phyloP scores from a whole-genome alignment of 2,329 filamentous ascomycete genomes.

The Phymatotrichopsis omnivora region DNA sequence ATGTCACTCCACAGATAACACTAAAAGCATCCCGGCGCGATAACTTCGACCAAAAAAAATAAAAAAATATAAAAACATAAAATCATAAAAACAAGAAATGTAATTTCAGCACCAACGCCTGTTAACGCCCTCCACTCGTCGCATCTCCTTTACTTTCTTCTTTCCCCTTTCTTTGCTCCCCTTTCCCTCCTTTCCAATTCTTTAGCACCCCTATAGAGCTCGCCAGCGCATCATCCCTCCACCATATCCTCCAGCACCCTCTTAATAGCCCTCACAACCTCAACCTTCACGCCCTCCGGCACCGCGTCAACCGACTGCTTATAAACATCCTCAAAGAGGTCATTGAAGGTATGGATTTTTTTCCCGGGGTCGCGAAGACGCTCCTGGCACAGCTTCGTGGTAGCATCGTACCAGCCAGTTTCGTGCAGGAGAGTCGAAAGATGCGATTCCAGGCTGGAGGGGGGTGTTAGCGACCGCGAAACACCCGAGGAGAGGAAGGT shows the following conservation, averaged over 20 bases:
- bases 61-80: too few relatives aligned
- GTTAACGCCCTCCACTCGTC: too few relatives aligned
- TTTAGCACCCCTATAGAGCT: too few relatives aligned
- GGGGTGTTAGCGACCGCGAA: constrained; percentile 6
- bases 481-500: not conserved
- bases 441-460: constrained; percentile 19
- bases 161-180: too few relatives aligned
- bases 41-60: too few relatives aligned
- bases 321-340: constrained; percentile 17
- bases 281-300: constrained; percentile 21
- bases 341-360: constrained; percentile 21
- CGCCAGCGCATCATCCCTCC: constrained; percentile 19
- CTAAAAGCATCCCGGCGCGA: too few relatives aligned
- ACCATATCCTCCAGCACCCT: constrained; percentile 23
- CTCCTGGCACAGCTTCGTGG: constrained; percentile 21
- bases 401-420: constrained; percentile 25
- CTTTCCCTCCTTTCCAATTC: too few relatives aligned
- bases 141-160: too few relatives aligned
- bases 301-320: constrained; percentile 12
- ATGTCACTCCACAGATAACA: too few relatives aligned
- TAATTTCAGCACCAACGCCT: too few relatives aligned
- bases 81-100: too few relatives aligned
- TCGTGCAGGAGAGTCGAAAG: constrained; percentile 25
- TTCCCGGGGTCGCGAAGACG: constrained; percentile 19
- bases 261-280: constrained; percentile 23